Conservation (phyloP, 306 rosid genomes). For the Sesbania bispinosa region DNA sequence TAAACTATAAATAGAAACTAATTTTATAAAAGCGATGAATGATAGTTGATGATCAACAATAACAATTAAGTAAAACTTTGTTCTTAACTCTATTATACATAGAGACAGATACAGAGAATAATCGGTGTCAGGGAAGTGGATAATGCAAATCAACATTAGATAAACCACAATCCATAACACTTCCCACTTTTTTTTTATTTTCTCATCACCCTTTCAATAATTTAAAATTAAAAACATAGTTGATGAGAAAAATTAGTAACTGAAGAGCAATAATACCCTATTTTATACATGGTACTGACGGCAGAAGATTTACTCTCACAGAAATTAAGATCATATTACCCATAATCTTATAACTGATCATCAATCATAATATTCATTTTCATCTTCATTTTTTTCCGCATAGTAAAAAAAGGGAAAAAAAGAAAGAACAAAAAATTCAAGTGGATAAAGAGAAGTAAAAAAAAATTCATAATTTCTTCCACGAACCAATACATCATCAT, state of each 20-base stretch:
- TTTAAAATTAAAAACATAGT: neutral
- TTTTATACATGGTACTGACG: neutral
- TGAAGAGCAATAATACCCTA: neutral
- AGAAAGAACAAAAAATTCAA: conserved; percentile 29
- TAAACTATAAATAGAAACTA: neutral
- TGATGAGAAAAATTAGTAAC: neutral
- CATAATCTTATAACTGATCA: conserved; percentile 53
- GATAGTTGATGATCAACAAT: neutral
- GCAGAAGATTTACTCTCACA: conserved; percentile 29
- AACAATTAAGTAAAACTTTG: neutral
- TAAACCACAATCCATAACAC: neutral
- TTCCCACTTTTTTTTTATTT: neutral
- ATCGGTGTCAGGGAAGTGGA: neutral
- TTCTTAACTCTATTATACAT: conserved; percentile 15
- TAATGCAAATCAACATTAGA: neutral
- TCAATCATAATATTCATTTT: conserved; percentile 36
- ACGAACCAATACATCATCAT: conserved; percentile 13
- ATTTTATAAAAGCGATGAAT: neutral
- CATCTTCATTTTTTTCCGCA: conserved; percentile 41
- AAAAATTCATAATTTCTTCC: conserved; percentile 35
- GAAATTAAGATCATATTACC: conserved; percentile 43
- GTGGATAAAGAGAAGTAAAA: neutral
- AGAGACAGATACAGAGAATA: neutral
- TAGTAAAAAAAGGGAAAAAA: conserved; percentile 15
- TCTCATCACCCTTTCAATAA: neutral